Evolutionary conservation across 805 yeast genomes (phyloP), one percentile per base, ranked within the genome.

Genomic region (Yamadazyma kitorensis): DNA sequence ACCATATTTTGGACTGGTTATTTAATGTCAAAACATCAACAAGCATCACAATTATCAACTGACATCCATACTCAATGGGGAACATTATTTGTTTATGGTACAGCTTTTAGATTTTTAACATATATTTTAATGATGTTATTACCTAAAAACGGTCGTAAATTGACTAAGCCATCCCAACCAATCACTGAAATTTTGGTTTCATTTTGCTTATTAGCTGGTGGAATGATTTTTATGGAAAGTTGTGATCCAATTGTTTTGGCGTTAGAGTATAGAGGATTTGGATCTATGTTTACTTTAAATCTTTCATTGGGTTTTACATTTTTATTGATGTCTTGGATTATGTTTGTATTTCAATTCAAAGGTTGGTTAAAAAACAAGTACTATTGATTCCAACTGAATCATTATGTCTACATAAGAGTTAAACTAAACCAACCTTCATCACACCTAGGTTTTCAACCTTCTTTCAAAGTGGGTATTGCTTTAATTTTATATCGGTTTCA

Each of bases 1-100:
- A 87, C 94, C 2, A 85, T 93, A 21, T 93, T 86, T 63, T 93
- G 96, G 95, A 93, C 98, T 1, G 98, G 98, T 18, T 72, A 82
- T 10, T 70, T 93, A 42, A 93, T 93, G 98, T 88, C 97, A 2
- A 86, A 83, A 58, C 98, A 93, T 60, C 80, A 78, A 24, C 98
- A 93, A 60, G 84, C 89, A 5, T 81, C 93, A 1, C 67, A 56
- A 34, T 71, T 83, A 20, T 80, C 96, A 2, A 87, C 97, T 2
- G 67, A 61, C 12, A 76, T 93, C 42, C 98, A 93, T 57, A 64
- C 74, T 34, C 97, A 88, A 61, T 93, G 98, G 98, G 98, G 98
- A 6, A 71, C 74, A 38, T 60, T 93, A 51, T 70, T 93, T 38
- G 74, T 89, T n/a, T 74, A 76, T 46, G 98, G 88, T 2, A 83